A percentile compares a stretch with the other conserved stretches of the same genome.
Conservation (phyloP, 192 early-diverging fungal genomes). For the Coemansia sp. region DNA sequence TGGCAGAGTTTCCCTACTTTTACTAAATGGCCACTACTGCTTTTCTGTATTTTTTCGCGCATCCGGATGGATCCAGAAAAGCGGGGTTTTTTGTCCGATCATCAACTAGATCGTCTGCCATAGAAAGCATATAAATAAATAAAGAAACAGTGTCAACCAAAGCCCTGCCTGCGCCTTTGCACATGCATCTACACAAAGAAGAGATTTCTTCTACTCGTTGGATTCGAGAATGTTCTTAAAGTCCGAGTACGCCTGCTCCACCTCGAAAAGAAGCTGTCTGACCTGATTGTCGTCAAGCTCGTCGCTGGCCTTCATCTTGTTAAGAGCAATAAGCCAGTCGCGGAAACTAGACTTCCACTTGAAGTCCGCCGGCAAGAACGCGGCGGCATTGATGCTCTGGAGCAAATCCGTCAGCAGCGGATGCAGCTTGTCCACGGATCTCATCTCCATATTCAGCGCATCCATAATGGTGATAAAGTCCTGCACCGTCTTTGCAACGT, state of each 20-base stretch:
- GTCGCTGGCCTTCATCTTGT: constrained; percentile 93
- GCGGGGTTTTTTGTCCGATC: too few species aligned
- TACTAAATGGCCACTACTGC: too few species aligned
- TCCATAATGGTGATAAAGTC: constrained; percentile 94
- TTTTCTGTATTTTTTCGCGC: too few species aligned
- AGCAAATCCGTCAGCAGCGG: constrained; percentile 84
- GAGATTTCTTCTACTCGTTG: constrained; percentile 12
- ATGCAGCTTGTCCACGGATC: constrained; percentile 90
- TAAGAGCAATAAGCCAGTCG: constrained; percentile 88
- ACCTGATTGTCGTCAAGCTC: constrained; percentile 81
- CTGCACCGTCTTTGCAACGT: constrained; percentile 77
- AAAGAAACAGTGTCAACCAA: too few species aligned
- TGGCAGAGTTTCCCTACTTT: too few species aligned
- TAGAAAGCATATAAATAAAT: too few species aligned
- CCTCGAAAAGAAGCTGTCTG: constrained; percentile 90
- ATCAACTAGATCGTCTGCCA: too few species aligned
- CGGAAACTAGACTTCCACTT: constrained; percentile 80
- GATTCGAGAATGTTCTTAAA: constrained; percentile 60
- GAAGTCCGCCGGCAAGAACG: constrained; percentile 73
- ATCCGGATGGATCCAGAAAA: too few species aligned
- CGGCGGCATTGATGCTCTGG: constrained; percentile 83
- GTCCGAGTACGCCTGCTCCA: constrained; percentile 71
- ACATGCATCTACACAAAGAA: not conserved
- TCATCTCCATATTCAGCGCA: constrained; percentile 76
- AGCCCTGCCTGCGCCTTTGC: too few species aligned